These are phyloP conservation scores for Cryptococcus sp. DNA, from an alignment of 1,284 basidiomycete species.

Conservation along the genomic window DNA sequence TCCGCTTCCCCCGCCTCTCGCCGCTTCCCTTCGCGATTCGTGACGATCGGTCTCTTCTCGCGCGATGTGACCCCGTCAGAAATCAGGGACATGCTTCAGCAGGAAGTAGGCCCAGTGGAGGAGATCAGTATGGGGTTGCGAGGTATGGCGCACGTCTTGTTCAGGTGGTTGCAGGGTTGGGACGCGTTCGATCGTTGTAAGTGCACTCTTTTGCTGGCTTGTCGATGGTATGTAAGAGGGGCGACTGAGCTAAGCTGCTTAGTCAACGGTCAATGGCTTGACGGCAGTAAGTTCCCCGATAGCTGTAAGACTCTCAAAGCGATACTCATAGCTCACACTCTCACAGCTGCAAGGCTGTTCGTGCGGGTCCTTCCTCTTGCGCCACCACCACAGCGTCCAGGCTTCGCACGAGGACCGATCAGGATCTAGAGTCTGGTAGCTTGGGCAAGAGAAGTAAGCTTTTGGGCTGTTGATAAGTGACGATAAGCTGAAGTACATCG, in stretches of 20 bases:
- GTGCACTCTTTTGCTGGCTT: not conserved
- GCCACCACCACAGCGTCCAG: no score
- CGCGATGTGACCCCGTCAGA: conserved; percentile 4
- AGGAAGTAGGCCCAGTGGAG: conserved; percentile 5
- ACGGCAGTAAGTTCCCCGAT: not conserved
- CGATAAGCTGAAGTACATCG: no score
- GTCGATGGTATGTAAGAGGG: not conserved
- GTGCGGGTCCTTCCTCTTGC: no score
- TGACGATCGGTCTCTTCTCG: conserved; percentile 2
- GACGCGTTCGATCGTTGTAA: conserved; percentile 6
- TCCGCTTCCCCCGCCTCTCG: not conserved
- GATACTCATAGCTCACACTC: no score
- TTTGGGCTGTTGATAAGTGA: no score
- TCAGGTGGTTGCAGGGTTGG: conserved; percentile 8
- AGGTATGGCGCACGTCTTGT: conserved; percentile 7
- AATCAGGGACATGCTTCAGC: conserved; percentile 7
- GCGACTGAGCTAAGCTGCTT: not conserved
- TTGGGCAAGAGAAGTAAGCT: no score
- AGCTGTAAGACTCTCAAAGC: no score
- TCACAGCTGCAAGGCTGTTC: no score
- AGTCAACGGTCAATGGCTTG: conserved; percentile 2
- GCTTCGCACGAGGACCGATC: no score
- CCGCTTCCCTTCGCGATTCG: not conserved
- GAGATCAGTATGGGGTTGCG: conserved; percentile 6
- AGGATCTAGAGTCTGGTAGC: no score